Base-by-base conservation (phyloP, 2,329 filamentous ascomycete species). In the Sporothrix inflata region DNA sequence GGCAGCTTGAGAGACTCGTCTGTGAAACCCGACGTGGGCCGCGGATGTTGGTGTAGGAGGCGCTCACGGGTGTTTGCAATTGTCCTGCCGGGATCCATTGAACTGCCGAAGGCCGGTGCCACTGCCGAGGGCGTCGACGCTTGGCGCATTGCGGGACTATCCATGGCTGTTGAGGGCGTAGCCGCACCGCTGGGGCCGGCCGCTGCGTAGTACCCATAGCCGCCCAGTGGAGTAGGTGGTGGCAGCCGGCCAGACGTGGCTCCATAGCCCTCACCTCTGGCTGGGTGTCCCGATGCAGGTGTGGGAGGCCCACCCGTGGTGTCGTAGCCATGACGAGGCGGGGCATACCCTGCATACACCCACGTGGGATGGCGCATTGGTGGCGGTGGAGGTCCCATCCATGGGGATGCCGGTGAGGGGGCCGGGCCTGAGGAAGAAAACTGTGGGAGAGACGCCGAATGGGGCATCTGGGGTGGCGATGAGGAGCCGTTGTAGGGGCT, bases 1-100 rank as follows among this genome's bases (percentile, higher is more conserved):
- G 87, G 86, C 21, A 89, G 79, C 40, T 84, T 83, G 11, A 88
- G 81, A 7, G 86, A 87, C 74, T 87, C 85, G 72, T 88, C 85
- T 74, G 67, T 47, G 9, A 73, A 72, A 4, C 55, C 66, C 7
- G 71, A 47, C 19, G 71, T 45, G 19, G 12, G 19, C 11, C 21
- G 68, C 9, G 74, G 24, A 34, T 73, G 69, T 3, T 71, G 65
- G 14, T 49, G 53, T 7, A 42, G 34, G 47, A 45, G 19, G 11
- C 40, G 51, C 53, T 63, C 71, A 11, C 55, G 65, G 42, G 19
- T 49, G 40, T 14, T 60, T 7, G 57, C 49, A 8, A 38, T 30
- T 8, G 19, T n/a, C 3, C 24, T 24, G n/a, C 45, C 34, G 34
- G 21, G 3, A 55, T 24, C 19, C 53, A 16, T 38, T 34, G 55